phyloP scores from a whole-genome alignment of 2,329 filamentous ascomycete species.

The Talaromyces sp. region DNA sequence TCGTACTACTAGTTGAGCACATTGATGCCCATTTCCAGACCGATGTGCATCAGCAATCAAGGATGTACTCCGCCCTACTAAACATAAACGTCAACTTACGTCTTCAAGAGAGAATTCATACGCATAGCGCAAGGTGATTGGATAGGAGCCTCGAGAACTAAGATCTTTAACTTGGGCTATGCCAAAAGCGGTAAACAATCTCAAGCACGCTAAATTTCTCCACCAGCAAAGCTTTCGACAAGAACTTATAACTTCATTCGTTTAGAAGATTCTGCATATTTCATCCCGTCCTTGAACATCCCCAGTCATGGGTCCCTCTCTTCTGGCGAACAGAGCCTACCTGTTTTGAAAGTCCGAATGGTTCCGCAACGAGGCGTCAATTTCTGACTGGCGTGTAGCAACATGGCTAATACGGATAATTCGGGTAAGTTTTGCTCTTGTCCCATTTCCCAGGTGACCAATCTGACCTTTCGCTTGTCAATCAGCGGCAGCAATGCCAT shows the following conservation, averaged over 20 bases:
- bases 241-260: background rate
- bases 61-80: background rate
- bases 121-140: background rate
- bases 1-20: no score
- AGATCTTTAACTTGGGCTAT: background rate
- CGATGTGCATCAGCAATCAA: background rate
- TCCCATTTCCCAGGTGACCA: background rate
- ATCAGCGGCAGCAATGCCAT: slow-evolving; percentile 14
- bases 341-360: background rate
- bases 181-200: background rate
- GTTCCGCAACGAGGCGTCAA: background rate
- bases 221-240: no score
- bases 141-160: no score
- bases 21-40: background rate
- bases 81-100: background rate
- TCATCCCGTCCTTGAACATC: background rate
- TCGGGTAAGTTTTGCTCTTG: background rate
- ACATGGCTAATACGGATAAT: background rate
- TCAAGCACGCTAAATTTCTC: background rate
- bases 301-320: background rate
- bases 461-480: background rate
- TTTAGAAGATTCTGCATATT: background rate
- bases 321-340: no score
- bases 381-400: background rate
- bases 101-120: background rate